Conservation (phyloP, 495 filamentous ascomycete genomes). For the Tuber indicum region DNA sequence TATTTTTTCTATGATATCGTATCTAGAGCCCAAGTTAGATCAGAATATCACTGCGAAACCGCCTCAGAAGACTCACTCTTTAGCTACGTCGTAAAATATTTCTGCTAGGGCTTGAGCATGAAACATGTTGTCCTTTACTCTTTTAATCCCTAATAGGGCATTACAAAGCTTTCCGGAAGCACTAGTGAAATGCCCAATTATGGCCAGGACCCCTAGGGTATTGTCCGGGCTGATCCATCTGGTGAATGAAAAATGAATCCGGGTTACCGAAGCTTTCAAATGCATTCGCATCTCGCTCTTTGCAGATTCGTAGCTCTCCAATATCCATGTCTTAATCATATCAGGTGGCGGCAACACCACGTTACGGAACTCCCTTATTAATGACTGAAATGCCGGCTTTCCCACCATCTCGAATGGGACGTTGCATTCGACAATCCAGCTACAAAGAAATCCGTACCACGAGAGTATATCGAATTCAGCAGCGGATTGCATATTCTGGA, state of each 20-base stretch:
- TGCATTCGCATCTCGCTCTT: background rate
- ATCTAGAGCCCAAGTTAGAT: background rate
- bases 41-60: background rate
- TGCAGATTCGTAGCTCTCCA: conserved; percentile 4
- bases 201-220: background rate
- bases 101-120: background rate
- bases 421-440: conserved; percentile 5
- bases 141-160: background rate
- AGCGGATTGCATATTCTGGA: background rate
- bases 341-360: background rate
- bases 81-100: background rate
- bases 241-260: conserved; percentile 3
- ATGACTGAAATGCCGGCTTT: background rate
- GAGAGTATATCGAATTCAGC: conserved; percentile 1
- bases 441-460: background rate
- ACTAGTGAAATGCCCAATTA: conserved; percentile 1
- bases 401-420: conserved; percentile 2
- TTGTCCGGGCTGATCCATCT: conserved; percentile 1
- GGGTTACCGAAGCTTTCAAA: background rate
- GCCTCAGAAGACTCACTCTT: background rate
- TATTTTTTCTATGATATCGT: background rate
- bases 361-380: background rate
- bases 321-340: conserved; percentile 1
- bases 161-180: conserved; percentile 1
- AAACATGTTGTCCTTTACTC: conserved; percentile 3